phyloP scores from a whole-genome alignment of 495 filamentous ascomycete genomes.

The Talaromyces borbonicus region DNA sequence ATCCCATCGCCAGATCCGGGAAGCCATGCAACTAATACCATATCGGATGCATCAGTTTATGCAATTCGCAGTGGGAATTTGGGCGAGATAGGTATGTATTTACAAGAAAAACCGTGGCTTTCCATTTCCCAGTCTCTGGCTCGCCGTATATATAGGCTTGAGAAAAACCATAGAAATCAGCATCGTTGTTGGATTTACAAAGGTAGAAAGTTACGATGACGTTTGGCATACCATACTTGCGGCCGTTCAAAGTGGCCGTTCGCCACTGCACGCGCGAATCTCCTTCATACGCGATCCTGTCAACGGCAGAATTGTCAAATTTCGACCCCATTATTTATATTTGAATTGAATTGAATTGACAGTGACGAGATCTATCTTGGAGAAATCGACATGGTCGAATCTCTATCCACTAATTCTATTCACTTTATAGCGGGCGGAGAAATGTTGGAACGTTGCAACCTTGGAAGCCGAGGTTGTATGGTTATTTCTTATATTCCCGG shows the following conservation, averaged over 20 bases:
- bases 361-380: background rate
- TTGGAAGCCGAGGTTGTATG: background rate
- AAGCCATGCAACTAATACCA: slow-evolving; percentile 48
- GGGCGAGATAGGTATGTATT: background rate
- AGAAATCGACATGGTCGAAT: no score
- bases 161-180: background rate
- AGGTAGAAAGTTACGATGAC: background rate
- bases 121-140: slow-evolving; percentile 40
- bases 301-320: slow-evolving; percentile 39
- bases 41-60: background rate
- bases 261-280: slow-evolving; percentile 57
- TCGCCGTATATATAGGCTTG: slow-evolving; percentile 57
- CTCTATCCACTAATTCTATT: no score
- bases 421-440: no score
- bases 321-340: slow-evolving; percentile 24
- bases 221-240: slow-evolving; percentile 46
- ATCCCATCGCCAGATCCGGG: slow-evolving; percentile 60
- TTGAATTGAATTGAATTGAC: no score
- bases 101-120: slow-evolving; percentile 59
- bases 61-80: no score
- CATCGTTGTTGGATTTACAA: background rate
- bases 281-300: slow-evolving; percentile 49
- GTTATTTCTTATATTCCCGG: background rate
- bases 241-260: slow-evolving; percentile 49
- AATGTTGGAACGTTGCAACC: no score